phyloP scores from a whole-genome alignment of 768 basidiomycete species.

The Botryobasidium botryosum region DNA sequence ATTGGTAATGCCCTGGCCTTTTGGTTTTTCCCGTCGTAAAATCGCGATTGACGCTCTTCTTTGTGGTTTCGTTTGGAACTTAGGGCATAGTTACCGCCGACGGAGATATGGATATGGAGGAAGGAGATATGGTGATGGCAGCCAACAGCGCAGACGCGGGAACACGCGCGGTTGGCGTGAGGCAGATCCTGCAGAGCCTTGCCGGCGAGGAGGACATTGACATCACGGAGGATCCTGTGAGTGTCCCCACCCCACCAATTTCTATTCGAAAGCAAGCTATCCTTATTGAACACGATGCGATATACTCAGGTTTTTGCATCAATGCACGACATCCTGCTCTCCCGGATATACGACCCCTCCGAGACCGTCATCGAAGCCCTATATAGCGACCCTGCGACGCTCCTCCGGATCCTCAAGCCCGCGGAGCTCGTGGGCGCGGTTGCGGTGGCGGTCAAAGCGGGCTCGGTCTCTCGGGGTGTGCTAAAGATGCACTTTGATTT shows the following conservation, averaged over 20 bases:
- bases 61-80: conserved; percentile 25
- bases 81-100: conserved; percentile 22
- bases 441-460: conserved; percentile 1
- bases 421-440: conserved; percentile 15
- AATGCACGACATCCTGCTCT: conserved; percentile 43
- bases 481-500: conserved; percentile 43
- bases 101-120: too few species aligned
- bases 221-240: too few species aligned
- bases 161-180: conserved; percentile 24
- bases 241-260: too few species aligned
- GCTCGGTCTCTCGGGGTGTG: too few species aligned
- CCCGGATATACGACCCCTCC: conserved; percentile 51
- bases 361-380: conserved; percentile 44
- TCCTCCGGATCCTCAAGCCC: conserved; percentile 24
- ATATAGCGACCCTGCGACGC: conserved; percentile 34
- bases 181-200: neutral
- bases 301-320: too few species aligned
- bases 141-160: conserved; percentile 45
- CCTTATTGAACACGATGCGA: too few species aligned
- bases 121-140: conserved; percentile 30
- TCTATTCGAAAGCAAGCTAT: too few species aligned
- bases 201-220: too few species aligned
- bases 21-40: too few species aligned
- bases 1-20: too few species aligned
- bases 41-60: too few species aligned